A percentile compares a stretch with the other conserved stretches of the same genome.
Evolutionary conservation across 2,329 filamentous ascomycete species (phyloP).

Genomic region (Phaeophleospora eucalypticola): DNA sequence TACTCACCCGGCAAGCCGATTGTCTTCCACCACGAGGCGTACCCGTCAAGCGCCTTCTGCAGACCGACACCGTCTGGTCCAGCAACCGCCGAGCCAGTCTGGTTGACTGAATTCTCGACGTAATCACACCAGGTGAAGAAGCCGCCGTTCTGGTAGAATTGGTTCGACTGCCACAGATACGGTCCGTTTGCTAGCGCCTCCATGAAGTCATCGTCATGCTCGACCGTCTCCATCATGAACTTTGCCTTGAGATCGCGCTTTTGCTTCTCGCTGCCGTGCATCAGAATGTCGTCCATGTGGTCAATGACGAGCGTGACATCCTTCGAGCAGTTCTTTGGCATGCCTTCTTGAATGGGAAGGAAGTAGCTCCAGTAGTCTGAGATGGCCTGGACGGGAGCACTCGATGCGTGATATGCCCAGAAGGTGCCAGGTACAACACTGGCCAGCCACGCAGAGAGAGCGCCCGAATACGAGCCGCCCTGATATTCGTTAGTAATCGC

Average conservation of each 20-base stretch:
- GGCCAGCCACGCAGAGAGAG: slow-evolving; percentile 54
- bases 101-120: slow-evolving; percentile 30
- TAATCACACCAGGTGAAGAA: slow-evolving; percentile 47
- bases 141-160: slow-evolving; percentile 41
- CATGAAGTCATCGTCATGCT: slow-evolving; percentile 53
- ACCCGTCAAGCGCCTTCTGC: slow-evolving; percentile 50
- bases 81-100: slow-evolving; percentile 7
- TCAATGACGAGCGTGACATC: slow-evolving; percentile 52
- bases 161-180: slow-evolving; percentile 55
- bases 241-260: slow-evolving; percentile 46
- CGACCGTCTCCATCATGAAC: slow-evolving; percentile 51
- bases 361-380: slow-evolving; percentile 59
- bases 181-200: slow-evolving; percentile 52
- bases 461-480: slow-evolving; percentile 56
- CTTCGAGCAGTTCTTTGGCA: slow-evolving; percentile 56
- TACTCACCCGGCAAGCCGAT: slow-evolving; percentile 47
- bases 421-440: slow-evolving; percentile 52
- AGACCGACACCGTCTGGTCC: slow-evolving; percentile 50
- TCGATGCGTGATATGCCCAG: slow-evolving; percentile 58
- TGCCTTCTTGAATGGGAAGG: slow-evolving; percentile 52
- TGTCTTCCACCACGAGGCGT: slow-evolving; percentile 51
- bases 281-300: slow-evolving; percentile 41
- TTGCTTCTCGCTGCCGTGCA: slow-evolving; percentile 27
- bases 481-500: neutral
- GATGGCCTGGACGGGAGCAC: slow-evolving; percentile 54